A percentile compares a stretch with the other conserved stretches of the same genome.
Conservation (phyloP, 1,284 basidiomycete genomes). For the Trametes sp. region DNA sequence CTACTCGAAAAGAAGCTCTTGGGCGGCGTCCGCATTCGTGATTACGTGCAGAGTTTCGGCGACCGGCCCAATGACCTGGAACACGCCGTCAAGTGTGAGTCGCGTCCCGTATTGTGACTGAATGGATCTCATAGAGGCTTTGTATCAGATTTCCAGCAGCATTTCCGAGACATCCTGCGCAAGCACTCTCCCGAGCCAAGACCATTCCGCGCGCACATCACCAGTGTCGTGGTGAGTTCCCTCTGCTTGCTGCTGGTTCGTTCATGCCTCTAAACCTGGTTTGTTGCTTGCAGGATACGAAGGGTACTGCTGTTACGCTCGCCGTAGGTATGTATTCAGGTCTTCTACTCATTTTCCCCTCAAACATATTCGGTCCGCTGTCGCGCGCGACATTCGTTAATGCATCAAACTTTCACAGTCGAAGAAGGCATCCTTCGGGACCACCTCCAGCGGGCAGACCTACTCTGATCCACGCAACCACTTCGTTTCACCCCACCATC, state of each 20-base stretch:
- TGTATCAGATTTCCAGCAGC: slow-evolving; percentile 48
- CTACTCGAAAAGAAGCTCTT: slow-evolving; percentile 71
- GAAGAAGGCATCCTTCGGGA: slow-evolving; percentile 60
- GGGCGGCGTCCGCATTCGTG: slow-evolving; percentile 63
- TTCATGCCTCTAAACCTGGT: background rate
- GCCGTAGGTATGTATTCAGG: slow-evolving; percentile 57
- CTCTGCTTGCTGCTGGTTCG: no score
- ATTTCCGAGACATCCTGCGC: slow-evolving; percentile 50
- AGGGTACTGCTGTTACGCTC: slow-evolving; percentile 71
- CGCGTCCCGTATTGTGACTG: background rate
- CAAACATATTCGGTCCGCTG: slow-evolving; percentile 1
- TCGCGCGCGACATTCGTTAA: slow-evolving; percentile 22
- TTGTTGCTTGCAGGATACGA: slow-evolving; percentile 59
- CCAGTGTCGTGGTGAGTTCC: slow-evolving; percentile 75
- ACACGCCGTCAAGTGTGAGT: slow-evolving; percentile 47
- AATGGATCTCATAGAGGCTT: background rate
- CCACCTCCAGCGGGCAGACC: slow-evolving; percentile 59
- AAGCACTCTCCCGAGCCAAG: slow-evolving; percentile 54
- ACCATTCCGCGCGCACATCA: slow-evolving; percentile 75
- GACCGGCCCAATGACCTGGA: slow-evolving; percentile 45
- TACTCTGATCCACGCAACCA: slow-evolving; percentile 51
- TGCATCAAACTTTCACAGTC: slow-evolving; percentile 37
- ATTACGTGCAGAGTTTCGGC: slow-evolving; percentile 57
- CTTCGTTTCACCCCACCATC: background rate
- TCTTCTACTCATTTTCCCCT: background rate